phyloP scores from a whole-genome alignment of 306 rosid species.

The Cicer chorassanicum region DNA sequence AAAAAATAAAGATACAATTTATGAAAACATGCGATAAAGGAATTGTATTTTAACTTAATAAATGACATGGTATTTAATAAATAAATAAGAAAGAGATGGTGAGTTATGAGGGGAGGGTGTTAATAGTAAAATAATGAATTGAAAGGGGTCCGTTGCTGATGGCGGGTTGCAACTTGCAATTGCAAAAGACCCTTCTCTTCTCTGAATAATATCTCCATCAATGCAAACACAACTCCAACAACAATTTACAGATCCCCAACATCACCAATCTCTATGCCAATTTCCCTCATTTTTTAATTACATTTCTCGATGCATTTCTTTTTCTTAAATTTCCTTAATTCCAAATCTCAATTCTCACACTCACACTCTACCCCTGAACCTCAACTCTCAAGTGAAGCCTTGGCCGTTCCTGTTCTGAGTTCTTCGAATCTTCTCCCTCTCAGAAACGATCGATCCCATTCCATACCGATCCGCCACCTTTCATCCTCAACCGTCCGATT shows the following conservation, averaged over 20 bases:
- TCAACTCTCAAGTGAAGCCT: slow-evolving; percentile 37
- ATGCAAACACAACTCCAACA: slow-evolving; percentile 24
- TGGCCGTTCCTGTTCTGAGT: slow-evolving; percentile 26
- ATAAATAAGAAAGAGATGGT: not conserved
- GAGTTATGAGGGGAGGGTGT: slow-evolving; percentile 32
- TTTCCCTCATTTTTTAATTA: slow-evolving; percentile 36
- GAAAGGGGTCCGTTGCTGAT: slow-evolving; percentile 51
- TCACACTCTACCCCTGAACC: not conserved
- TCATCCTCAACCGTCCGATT: slow-evolving; percentile 64
- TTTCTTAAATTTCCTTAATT: not conserved
- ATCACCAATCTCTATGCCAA: slow-evolving; percentile 60
- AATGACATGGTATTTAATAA: no score
- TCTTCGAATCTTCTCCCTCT: not conserved
- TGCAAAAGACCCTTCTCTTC: slow-evolving; percentile 44
- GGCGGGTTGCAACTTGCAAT: slow-evolving; percentile 55
- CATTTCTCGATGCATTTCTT: not conserved
- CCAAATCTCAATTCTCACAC: not conserved
- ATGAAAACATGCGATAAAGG: no score
- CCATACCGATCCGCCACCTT: slow-evolving; percentile 35
- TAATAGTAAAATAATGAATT: slow-evolving; percentile 34
- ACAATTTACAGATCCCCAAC: slow-evolving; percentile 56
- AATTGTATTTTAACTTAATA: no score
- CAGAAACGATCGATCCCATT: slow-evolving; percentile 33
- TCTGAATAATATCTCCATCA: not conserved
- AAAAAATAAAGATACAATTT: no score